These are phyloP conservation scores for Nigrograna mackinnonii DNA, from an alignment of 2,329 filamentous ascomycete species.

Conservation along the genomic window DNA sequence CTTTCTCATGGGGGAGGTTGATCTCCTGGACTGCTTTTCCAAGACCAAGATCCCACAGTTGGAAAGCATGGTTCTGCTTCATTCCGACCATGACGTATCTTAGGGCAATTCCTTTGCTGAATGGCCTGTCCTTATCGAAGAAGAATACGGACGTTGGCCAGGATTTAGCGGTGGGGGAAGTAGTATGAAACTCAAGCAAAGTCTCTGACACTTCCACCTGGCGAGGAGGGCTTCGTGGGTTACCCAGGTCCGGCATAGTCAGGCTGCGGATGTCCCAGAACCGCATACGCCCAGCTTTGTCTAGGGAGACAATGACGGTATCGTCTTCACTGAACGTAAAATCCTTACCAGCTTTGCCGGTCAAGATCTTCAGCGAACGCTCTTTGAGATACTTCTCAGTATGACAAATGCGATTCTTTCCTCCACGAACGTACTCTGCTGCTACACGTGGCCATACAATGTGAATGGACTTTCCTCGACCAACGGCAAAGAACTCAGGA, in stretches of 20 bases:
- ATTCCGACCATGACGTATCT: slow-evolving; percentile 96
- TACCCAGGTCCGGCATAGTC: slow-evolving; percentile 54
- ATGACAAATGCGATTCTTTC: slow-evolving; percentile 70
- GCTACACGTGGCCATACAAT: slow-evolving; percentile 71
- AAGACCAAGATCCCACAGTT: slow-evolving; percentile 96
- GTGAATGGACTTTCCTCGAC: slow-evolving; percentile 93
- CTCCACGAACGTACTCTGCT: slow-evolving; percentile 53
- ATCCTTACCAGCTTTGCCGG: slow-evolving; percentile 96
- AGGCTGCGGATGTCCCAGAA: slow-evolving; percentile 96
- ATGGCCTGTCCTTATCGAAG: slow-evolving; percentile 93
- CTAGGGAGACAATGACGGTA: slow-evolving; percentile 88
- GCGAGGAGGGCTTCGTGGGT: slow-evolving; percentile 44
- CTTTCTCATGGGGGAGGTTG: slow-evolving; percentile 92
- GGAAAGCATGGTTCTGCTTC: slow-evolving; percentile 98
- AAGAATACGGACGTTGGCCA: slow-evolving; percentile 96
- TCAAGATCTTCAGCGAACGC: slow-evolving; percentile 90
- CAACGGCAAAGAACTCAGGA: slow-evolving; percentile 92
- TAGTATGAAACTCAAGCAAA: slow-evolving; percentile 83
- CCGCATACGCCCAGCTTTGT: slow-evolving; percentile 94
- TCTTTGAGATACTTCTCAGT: slow-evolving; percentile 86
- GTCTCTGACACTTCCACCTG: slow-evolving; percentile 82
- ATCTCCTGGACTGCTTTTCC: slow-evolving; percentile 96
- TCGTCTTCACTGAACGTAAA: slow-evolving; percentile 98
- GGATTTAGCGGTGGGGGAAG: slow-evolving; percentile 86
- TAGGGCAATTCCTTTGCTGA: slow-evolving; percentile 84